Evolutionary conservation across 805 yeast genomes (phyloP).

Genomic region (Kregervanrija fluxuum): DNA sequence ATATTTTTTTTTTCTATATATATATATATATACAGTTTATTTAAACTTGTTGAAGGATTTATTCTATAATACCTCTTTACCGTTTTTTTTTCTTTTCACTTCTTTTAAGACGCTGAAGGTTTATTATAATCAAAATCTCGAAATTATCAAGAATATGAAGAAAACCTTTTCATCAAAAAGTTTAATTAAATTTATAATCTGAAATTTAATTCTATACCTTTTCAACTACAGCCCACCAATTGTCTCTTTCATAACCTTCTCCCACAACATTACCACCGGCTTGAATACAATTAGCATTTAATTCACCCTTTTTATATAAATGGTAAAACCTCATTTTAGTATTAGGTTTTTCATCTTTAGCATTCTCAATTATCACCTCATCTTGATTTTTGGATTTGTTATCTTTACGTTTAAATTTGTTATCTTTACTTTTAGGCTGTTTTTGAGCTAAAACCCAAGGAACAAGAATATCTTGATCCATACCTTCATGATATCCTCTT

Average conservation of each 20-base stretch:
- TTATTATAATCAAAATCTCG: not conserved
- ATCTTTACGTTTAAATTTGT: conserved; percentile 4
- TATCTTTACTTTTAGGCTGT: conserved; percentile 29
- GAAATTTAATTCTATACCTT: conserved; percentile 15
- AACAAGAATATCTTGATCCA: conserved; percentile 87
- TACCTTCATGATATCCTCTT: conserved; percentile 86
- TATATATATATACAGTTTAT: too few species aligned
- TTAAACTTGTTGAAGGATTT: too few species aligned
- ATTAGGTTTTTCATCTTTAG: conserved; percentile 23
- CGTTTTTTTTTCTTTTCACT: conserved; percentile 1
- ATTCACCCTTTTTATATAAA: conserved; percentile 76
- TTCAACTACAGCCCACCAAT: conserved; percentile 75
- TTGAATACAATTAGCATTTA: conserved; percentile 54
- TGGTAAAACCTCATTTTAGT: conserved; percentile 86
- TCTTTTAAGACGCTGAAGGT: not conserved
- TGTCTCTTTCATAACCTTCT: conserved; percentile 86
- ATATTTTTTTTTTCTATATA: conserved; percentile 1
- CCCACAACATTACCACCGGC: conserved; percentile 70
- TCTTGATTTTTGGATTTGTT: conserved; percentile 5
- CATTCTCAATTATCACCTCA: conserved; percentile 12
- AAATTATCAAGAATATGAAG: too few species aligned
- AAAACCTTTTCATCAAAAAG: not conserved
- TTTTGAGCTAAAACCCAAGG: conserved; percentile 83
- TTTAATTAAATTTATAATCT: not conserved
- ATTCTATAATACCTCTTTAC: not conserved